Evolutionary conservation across 306 rosid genomes (phyloP).

Genomic region (Hylodesmum podocarpum): DNA sequence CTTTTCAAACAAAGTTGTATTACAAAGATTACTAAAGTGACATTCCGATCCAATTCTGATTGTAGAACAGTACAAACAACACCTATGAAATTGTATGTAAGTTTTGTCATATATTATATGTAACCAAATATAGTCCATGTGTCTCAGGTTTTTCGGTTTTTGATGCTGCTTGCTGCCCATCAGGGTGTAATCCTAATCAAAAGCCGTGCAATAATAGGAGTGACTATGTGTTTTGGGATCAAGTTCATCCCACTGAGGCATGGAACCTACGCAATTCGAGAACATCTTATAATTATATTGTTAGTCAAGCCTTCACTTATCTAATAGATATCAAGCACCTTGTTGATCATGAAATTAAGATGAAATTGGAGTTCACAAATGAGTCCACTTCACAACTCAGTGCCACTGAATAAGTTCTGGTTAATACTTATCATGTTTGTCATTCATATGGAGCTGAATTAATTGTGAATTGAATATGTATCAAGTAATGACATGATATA

Average conservation of each 20-base stretch:
- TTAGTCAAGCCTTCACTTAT: neutral
- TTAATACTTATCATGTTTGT: neutral
- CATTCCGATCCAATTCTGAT: too few species aligned
- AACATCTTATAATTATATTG: neutral
- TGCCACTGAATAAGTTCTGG: neutral
- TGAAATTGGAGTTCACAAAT: conserved; percentile 5
- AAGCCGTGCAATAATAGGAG: conserved; percentile 47
- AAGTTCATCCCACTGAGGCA: conserved; percentile 42
- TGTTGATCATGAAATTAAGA: conserved; percentile 16
- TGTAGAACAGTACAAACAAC: too few species aligned
- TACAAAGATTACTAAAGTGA: too few species aligned
- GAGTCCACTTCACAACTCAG: conserved; percentile 14
- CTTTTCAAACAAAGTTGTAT: too few species aligned
- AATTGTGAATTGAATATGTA: neutral
- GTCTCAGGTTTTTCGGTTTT: conserved; percentile 42
- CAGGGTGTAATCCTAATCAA: conserved; percentile 27
- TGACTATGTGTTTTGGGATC: conserved; percentile 55
- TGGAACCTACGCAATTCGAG: conserved; percentile 28
- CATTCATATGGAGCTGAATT: neutral
- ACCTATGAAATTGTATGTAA: too few species aligned
- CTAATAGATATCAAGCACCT: conserved; percentile 45
- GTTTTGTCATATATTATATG: too few species aligned
- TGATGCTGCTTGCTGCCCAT: conserved; percentile 37
- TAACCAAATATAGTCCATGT: conserved; percentile 18
- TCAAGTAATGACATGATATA: too few species aligned